These are phyloP conservation scores for Ceratonia siliqua DNA, from an alignment of 306 rosid genomes.

Conservation along the genomic window DNA sequence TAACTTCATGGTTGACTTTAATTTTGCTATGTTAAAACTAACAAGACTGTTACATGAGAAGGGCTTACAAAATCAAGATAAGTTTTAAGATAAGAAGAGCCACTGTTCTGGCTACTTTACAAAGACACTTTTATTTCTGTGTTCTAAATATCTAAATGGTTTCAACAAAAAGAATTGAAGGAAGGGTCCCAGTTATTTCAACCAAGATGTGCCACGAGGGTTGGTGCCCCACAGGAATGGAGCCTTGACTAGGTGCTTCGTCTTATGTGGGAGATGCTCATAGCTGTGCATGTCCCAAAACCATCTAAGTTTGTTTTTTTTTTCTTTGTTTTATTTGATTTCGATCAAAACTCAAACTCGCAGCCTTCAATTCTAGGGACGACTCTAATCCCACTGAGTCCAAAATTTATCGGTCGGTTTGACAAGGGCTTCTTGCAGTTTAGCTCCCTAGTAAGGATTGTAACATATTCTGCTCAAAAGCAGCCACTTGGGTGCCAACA, in stretches of 20 bases:
- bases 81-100: constrained; percentile 27
- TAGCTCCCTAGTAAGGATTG: not conserved
- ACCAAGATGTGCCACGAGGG: constrained; percentile 22
- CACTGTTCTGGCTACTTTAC: constrained; percentile 11
- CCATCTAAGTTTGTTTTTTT: constrained; percentile 13
- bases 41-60: constrained; percentile 23
- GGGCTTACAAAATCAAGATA: constrained; percentile 27
- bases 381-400: too few species aligned
- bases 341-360: too few species aligned
- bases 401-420: too few species aligned
- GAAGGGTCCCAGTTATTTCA: not conserved
- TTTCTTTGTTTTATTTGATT: too few species aligned
- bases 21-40: constrained; percentile 12
- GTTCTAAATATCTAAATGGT: constrained; percentile 25
- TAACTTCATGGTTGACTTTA: constrained; percentile 16
- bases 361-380: too few species aligned
- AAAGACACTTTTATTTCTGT: not conserved
- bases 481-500: not conserved
- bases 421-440: not conserved
- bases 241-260: constrained; percentile 36
- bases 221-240: constrained; percentile 41
- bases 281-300: constrained; percentile 23
- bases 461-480: not conserved
- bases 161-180: constrained; percentile 4
- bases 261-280: constrained; percentile 18